Base-by-base conservation (phyloP, 148 eudicot species). In the Polygonum maritimum region DNA sequence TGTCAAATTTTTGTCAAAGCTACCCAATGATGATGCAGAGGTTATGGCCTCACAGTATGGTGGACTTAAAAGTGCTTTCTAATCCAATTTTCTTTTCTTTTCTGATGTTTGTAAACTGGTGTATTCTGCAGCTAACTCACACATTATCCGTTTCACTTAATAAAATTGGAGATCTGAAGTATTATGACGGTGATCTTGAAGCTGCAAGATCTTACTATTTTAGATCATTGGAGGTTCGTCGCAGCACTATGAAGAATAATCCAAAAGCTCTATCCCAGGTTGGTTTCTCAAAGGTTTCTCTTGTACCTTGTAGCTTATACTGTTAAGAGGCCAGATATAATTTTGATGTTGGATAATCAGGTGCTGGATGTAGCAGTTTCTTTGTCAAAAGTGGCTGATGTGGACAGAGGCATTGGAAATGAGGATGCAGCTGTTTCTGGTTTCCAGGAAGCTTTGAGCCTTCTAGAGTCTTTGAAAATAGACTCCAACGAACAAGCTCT, bases 351-450 rank as follows among this genome's bases (percentile, higher is more conserved):
- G 45, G n/a, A 78, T 48, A 65, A 73, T 69, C 87, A 95, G 98
- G 81, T 84, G 35, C 78, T 95, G 36, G 98, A 95, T 78, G 88
- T 95, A 48, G 94, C 94, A 36, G 87, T 87, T 80, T 95, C 97
- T 57, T 84, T 92, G 70, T 97, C 98, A 26, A 95, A 95, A 86
- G 98, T 95, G 82, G 98, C 98, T 78, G 98, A 95, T 81, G 92
- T 87, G 36, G 98, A 95, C 83, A 85, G 91, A 80, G 93, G 89
- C 82, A 86, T 95, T 48, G 91, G 83, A n/a, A 79, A 88, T 51
- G 94, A 92, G 80, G 86, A 78, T 48, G 77, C 85, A 73, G 97
- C 99, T 69, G 67, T 82, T 55, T 80, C 82, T 79, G 94, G 89
- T 65, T 95, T 95, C 83, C 82, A 76, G 57, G 97, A 92, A 83